Conservation (phyloP, 164 flowering plant genomes). For the Liquidambar formosana region DNA sequence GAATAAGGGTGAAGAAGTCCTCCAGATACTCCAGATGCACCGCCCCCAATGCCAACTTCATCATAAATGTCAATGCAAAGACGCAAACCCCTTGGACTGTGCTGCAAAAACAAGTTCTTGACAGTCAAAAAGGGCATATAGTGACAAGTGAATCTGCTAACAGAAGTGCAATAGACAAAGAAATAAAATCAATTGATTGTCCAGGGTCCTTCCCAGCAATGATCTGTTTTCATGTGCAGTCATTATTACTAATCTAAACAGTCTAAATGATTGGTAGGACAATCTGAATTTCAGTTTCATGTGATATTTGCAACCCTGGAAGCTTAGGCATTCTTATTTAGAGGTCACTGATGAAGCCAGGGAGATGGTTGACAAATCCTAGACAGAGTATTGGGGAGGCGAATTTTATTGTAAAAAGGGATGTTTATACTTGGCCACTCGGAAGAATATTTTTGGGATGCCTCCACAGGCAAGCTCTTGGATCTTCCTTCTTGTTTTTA, state of each 20-base stretch:
- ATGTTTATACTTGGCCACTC: no score
- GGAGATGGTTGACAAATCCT: no score
- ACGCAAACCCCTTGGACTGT: constrained; percentile 43
- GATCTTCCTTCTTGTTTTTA: no score
- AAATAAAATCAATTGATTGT: neutral
- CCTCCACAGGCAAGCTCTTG: no score
- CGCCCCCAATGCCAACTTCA: constrained; percentile 91
- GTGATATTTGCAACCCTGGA: no score
- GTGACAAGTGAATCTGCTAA: neutral
- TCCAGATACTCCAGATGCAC: constrained; percentile 96
- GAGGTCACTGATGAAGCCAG: no score
- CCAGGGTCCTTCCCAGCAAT: neutral
- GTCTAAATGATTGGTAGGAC: no score
- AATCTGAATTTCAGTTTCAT: no score
- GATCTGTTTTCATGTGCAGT: neutral
- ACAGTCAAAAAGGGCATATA: constrained; percentile 2
- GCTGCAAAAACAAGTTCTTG: constrained; percentile 42
- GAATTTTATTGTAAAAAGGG: no score
- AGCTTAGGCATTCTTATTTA: no score
- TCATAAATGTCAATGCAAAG: constrained; percentile 71
- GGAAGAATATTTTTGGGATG: no score
- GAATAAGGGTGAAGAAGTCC: constrained; percentile 97
- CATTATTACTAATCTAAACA: neutral
- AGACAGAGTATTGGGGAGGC: no score
- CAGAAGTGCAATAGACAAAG: neutral